A percentile compares a stretch with the other conserved stretches of the same genome.
These are phyloP conservation scores for Firmiana major DNA, from an alignment of 345 rosid genomes.

Conservation along the genomic window DNA sequence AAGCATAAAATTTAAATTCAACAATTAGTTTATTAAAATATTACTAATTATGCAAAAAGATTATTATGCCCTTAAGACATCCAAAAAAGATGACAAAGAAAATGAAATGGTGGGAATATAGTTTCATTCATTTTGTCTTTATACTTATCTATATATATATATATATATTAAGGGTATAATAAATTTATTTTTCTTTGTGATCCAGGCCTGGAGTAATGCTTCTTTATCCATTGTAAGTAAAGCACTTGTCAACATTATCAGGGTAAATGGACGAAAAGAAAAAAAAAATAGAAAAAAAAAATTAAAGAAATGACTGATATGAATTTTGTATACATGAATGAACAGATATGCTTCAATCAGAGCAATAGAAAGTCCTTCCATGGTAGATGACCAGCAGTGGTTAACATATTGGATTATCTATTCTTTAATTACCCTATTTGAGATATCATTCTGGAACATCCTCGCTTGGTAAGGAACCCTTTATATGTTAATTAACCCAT, in stretches of 20 bases:
- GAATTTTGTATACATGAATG: background rate
- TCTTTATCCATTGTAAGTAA: constrained; percentile 80
- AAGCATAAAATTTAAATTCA: no score
- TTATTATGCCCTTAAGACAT: no score
- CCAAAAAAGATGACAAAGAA: no score
- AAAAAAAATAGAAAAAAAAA: background rate
- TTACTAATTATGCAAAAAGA: no score
- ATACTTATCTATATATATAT: background rate
- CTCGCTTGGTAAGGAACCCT: constrained; percentile 53
- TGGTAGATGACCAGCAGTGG: constrained; percentile 91
- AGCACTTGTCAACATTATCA: background rate
- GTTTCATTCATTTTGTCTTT: background rate
- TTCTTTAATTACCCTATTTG: constrained; percentile 77
- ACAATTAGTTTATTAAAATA: no score
- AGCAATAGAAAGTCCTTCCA: constrained; percentile 87
- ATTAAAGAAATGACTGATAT: background rate
- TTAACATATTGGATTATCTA: constrained; percentile 91
- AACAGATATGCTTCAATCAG: constrained; percentile 77
- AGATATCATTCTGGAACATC: constrained; percentile 57
- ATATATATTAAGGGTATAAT: background rate
- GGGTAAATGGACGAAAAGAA: no score
- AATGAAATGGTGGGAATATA: no score
- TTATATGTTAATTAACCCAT: background rate
- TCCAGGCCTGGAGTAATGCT: constrained; percentile 90
- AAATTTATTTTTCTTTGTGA: background rate